Percentiles rank a stretch among this genome's conserved stretches.
Evolutionary conservation across 129 eudicot species (phyloP).

Genomic region (Flaveria sonorensis): DNA sequence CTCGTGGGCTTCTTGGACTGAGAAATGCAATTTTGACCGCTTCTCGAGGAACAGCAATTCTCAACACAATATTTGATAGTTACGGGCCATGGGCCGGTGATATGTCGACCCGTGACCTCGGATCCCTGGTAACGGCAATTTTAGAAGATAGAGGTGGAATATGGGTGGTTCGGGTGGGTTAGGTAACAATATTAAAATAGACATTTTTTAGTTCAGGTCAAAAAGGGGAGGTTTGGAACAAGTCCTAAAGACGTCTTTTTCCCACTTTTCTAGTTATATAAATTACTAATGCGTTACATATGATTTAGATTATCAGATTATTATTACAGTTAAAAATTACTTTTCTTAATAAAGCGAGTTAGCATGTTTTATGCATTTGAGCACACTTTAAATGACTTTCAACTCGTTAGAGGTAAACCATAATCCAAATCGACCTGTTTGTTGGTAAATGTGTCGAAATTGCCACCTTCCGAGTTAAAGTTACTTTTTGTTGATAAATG

Average conservation of each 20-base stretch:
- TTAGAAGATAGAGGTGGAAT: background rate
- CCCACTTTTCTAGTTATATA: background rate
- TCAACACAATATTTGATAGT: conserved; percentile 91
- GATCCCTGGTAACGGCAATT: conserved; percentile 69
- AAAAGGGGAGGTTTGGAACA: background rate
- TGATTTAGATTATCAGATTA: background rate
- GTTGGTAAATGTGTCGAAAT: background rate
- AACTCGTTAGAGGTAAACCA: background rate
- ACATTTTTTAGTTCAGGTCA: background rate
- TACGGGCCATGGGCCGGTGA: conserved; percentile 98
- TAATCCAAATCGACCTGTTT: background rate
- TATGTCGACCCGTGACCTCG: conserved; percentile 87
- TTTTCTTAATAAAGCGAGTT: too few species aligned
- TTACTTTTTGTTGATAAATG: background rate
- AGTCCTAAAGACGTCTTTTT: background rate
- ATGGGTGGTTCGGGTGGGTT: background rate
- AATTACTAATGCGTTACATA: background rate
- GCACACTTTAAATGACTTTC: background rate
- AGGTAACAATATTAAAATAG: background rate
- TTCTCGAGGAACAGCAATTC: conserved; percentile 94
- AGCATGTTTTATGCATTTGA: background rate
- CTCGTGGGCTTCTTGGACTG: conserved; percentile 92
- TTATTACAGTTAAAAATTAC: too few species aligned
- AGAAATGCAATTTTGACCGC: conserved; percentile 87
- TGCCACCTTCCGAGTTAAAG: too few species aligned